Conservation (phyloP, 768 basidiomycete genomes). For the Rhizopogon sp. region DNA sequence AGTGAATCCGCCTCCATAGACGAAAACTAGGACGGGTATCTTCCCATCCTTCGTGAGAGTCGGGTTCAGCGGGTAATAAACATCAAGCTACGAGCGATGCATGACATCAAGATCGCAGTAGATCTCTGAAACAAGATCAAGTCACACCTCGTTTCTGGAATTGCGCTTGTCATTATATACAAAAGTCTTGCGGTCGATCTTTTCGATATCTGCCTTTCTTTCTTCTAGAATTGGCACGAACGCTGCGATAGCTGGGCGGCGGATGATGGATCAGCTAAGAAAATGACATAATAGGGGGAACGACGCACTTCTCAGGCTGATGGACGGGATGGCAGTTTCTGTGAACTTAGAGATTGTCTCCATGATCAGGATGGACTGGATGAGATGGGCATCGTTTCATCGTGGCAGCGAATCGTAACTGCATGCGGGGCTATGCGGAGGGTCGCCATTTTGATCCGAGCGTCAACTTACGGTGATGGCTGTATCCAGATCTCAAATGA, state of each 20-base stretch:
- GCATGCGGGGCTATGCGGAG: no score
- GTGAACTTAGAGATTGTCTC: constrained; percentile 29
- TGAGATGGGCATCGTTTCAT: no score
- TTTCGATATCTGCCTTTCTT: constrained; percentile 40
- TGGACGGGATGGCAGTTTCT: constrained; percentile 24
- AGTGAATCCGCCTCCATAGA: constrained; percentile 65
- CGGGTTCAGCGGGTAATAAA: constrained; percentile 50
- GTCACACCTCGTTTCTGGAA: background rate
- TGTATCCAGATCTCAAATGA: no score
- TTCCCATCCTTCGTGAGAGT: constrained; percentile 19
- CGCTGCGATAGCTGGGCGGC: constrained; percentile 38
- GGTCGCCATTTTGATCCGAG: no score
- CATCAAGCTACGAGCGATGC: constrained; percentile 44
- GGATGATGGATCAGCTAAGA: background rate
- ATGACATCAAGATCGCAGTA: background rate
- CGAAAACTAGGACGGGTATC: constrained; percentile 53
- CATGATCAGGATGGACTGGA: constrained; percentile 19
- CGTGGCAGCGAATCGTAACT: no score
- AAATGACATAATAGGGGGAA: background rate
- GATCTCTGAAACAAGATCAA: background rate
- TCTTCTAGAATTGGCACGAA: constrained; percentile 48
- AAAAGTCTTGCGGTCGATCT: constrained; percentile 49
- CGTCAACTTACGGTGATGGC: no score
- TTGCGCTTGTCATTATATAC: constrained; percentile 37
- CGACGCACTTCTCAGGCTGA: constrained; percentile 32